Conservation (phyloP, 352 stramenopile genomes). For the Bremia lactucae region DNA sequence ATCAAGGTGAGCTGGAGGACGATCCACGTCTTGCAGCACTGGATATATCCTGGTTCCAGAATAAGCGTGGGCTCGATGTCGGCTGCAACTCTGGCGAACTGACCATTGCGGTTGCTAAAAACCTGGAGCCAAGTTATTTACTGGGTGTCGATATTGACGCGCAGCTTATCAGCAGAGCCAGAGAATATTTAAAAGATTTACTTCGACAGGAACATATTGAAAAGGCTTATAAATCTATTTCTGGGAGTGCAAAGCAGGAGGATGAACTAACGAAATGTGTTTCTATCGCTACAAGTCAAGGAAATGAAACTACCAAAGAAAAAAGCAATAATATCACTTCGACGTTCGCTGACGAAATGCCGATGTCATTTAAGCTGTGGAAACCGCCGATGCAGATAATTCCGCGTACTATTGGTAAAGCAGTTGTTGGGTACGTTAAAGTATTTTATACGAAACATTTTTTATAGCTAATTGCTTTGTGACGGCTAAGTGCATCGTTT, state of each 20-base stretch:
- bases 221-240: slow-evolving; percentile 39
- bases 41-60: slow-evolving; percentile 53
- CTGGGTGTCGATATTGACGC: slow-evolving; percentile 68
- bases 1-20: slow-evolving; percentile 33
- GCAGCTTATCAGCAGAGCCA: slow-evolving; percentile 46
- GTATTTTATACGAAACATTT: not conserved
- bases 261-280: not conserved
- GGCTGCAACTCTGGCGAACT: slow-evolving; percentile 79
- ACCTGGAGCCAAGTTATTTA: slow-evolving; percentile 41
- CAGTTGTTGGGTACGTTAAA: slow-evolving; percentile 32
- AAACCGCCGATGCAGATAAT: slow-evolving; percentile 34
- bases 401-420: slow-evolving; percentile 40
- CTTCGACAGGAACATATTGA: slow-evolving; percentile 48
- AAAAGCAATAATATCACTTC: not conserved
- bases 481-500: slow-evolving; percentile 32
- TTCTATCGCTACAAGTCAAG: slow-evolving; percentile 3
- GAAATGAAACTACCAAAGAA: not conserved
- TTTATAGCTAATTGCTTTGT: not conserved
- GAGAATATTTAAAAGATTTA: slow-evolving; percentile 50
- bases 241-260: slow-evolving; percentile 4
- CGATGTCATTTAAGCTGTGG: slow-evolving; percentile 59
- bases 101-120: slow-evolving; percentile 55
- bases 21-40: slow-evolving; percentile 53
- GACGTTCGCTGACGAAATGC: slow-evolving; percentile 35
- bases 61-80: slow-evolving; percentile 59